Conservation (phyloP, 495 filamentous ascomycete species). For the Pseudomonodictys pantanalensis region DNA sequence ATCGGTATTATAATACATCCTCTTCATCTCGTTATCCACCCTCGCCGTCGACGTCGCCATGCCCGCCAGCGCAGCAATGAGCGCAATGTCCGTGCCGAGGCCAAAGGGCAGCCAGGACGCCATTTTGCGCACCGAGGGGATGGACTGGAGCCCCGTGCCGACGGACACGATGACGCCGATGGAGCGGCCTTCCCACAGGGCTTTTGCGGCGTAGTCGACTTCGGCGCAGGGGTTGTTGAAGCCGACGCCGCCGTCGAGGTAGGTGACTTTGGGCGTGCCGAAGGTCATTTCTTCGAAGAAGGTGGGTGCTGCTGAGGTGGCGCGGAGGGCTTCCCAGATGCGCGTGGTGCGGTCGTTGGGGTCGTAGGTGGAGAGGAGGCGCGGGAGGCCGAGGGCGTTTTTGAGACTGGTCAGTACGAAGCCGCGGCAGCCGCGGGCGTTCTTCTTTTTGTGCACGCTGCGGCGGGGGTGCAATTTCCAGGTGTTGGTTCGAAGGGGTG, state of each 20-base stretch:
- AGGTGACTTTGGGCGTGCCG: conserved; percentile 36
- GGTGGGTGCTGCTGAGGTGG: conserved; percentile 38
- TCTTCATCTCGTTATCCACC: conserved; percentile 39
- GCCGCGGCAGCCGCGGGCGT: conserved; percentile 31
- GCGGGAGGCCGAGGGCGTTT: conserved; percentile 34
- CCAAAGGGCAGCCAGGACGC: conserved; percentile 37
- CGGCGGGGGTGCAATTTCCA: conserved; percentile 31
- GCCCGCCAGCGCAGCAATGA: conserved; percentile 33
- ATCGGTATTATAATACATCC: conserved; percentile 34
- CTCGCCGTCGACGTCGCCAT: conserved; percentile 37
- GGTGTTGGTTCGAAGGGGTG: conserved; percentile 7
- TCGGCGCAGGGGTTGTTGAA: conserved; percentile 40
- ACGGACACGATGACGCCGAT: conserved; percentile 38
- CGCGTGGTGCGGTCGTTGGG: conserved; percentile 33
- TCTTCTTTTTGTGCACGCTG: conserved; percentile 30
- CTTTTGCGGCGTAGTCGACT: conserved; percentile 37
- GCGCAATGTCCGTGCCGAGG: conserved; percentile 34
- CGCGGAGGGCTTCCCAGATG: conserved; percentile 38
- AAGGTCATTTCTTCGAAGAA: conserved; percentile 41
- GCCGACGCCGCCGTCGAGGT: conserved; percentile 39
- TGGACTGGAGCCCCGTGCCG: conserved; percentile 39
- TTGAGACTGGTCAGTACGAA: conserved; percentile 37
- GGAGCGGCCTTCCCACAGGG: conserved; percentile 32
- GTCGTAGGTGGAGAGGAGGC: conserved; percentile 37
- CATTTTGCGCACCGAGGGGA: conserved; percentile 33